phyloP scores from a whole-genome alignment of 352 stramenopile species.

The Pythium graminicola region DNA sequence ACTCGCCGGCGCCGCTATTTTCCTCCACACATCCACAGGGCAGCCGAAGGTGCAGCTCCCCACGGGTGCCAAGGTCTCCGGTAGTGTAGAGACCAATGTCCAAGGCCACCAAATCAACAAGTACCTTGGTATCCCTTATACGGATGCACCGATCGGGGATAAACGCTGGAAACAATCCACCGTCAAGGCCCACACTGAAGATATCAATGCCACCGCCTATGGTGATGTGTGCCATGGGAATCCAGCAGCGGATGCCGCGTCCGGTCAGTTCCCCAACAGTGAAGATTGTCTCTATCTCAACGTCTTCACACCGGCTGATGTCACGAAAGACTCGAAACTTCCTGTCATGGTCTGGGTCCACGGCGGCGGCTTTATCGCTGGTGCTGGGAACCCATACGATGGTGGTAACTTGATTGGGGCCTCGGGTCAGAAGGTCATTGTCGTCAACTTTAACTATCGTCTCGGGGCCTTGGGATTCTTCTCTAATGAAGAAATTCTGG shows the following conservation, averaged over 20 bases:
- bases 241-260: not conserved
- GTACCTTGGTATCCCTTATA: not conserved
- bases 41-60: not conserved
- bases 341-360: not conserved
- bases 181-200: not conserved
- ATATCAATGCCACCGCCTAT: not conserved
- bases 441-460: not conserved
- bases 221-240: not conserved
- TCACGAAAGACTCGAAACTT: not conserved
- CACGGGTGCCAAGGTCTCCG: not conserved
- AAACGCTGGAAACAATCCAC: not conserved
- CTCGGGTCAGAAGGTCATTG: not conserved
- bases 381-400: not conserved
- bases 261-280: not conserved
- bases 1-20: not conserved
- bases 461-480: not conserved
- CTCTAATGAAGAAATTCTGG: not conserved
- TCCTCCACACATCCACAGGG: not conserved
- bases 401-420: not conserved
- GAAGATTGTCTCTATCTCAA: not conserved
- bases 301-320: not conserved
- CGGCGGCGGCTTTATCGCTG: not conserved
- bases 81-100: not conserved
- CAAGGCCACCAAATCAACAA: not conserved
- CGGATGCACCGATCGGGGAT: not conserved